These are phyloP conservation scores for Chlamydomonas sp. DNA, from an alignment of 139 green algal species.

Conservation along the genomic window DNA sequence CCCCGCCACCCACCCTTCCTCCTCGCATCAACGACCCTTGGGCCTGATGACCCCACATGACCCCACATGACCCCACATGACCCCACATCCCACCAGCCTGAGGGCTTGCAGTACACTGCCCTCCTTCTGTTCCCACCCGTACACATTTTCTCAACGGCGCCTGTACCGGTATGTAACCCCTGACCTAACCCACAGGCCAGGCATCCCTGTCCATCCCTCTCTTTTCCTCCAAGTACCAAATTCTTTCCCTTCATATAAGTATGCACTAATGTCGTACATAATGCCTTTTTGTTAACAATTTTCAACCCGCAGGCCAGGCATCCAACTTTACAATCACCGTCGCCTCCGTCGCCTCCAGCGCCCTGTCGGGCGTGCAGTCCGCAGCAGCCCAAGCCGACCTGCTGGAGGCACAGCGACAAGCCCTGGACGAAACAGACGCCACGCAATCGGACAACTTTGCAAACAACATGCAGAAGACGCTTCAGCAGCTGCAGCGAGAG, in stretches of 20 bases:
- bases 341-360: constrained; percentile 4
- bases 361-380: neutral
- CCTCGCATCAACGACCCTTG: too few species aligned
- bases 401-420: neutral
- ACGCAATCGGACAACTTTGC: neutral
- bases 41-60: too few species aligned
- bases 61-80: too few species aligned
- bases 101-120: neutral
- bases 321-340: neutral
- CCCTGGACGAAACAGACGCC: neutral
- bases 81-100: too few species aligned
- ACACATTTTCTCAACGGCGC: neutral
- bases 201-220: too few species aligned
- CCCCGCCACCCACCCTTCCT: too few species aligned
- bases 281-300: too few species aligned
- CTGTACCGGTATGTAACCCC: neutral
- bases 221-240: too few species aligned
- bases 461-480: neutral
- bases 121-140: neutral
- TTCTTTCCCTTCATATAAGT: too few species aligned
- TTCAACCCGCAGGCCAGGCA: neutral
- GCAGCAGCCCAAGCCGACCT: neutral
- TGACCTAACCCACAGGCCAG: neutral
- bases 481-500: neutral
- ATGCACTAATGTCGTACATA: too few species aligned